phyloP scores from a whole-genome alignment of 1,284 basidiomycete genomes.

The Blastosporella zonata region DNA sequence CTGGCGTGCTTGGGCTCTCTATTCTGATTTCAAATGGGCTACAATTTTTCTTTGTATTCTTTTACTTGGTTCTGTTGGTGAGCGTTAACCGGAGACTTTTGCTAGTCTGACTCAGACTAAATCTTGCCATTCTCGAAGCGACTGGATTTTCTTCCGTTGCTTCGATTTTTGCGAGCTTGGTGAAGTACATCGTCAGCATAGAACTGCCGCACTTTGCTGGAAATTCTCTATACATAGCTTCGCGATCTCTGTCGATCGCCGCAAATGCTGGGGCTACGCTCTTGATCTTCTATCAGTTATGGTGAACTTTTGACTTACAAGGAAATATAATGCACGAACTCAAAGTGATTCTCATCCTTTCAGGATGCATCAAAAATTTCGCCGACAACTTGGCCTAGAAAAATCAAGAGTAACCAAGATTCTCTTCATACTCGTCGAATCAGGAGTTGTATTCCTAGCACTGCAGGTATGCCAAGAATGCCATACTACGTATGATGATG shows the following conservation, averaged over 20 bases:
- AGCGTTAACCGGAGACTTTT: not conserved
- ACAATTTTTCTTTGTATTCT: not conserved
- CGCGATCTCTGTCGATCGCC: not conserved
- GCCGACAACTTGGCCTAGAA: not conserved
- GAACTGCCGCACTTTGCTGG: not conserved
- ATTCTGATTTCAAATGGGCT: not conserved
- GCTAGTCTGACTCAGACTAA: no score
- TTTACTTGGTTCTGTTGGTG: not conserved
- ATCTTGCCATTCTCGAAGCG: no score
- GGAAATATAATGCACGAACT: no score
- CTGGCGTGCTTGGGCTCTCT: not conserved
- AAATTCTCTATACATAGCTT: not conserved
- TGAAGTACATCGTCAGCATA: not conserved
- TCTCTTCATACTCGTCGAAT: not conserved
- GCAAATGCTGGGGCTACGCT: not conserved
- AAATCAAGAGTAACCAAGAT: not conserved
- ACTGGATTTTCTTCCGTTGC: not conserved
- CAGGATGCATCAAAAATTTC: not conserved
- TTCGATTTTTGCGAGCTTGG: not conserved
- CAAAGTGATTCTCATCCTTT: not conserved
- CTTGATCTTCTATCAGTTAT: slow-evolving; percentile 1
- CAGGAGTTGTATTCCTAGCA: not conserved
- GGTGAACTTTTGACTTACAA: not conserved
- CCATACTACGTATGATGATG: not conserved
- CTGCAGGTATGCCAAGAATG: not conserved